These are phyloP conservation scores for Penicillium sp. DNA, from an alignment of 2,329 filamentous ascomycete genomes.

Conservation along the genomic window DNA sequence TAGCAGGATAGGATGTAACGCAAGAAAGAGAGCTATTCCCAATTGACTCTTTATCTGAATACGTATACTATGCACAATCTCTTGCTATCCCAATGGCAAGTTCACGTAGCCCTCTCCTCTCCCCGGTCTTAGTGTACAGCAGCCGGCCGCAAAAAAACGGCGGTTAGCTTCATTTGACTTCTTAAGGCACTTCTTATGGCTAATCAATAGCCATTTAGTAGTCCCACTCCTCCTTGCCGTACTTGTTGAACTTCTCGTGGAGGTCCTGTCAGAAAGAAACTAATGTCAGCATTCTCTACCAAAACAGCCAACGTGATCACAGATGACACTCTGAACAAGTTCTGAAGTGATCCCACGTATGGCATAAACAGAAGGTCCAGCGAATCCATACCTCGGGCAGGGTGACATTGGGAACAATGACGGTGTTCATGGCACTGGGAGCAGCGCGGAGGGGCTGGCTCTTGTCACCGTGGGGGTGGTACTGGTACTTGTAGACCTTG, in stretches of 20 bases:
- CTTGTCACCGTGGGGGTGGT: constrained; percentile 81
- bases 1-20: background rate
- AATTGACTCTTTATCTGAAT: constrained; percentile 31
- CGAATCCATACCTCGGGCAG: constrained; percentile 69
- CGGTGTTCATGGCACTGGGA: constrained; percentile 90
- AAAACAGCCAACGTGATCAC: background rate
- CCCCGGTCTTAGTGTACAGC: constrained; percentile 33
- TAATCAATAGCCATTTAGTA: constrained; percentile 28
- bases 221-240: constrained; percentile 87
- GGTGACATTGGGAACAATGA: constrained; percentile 89
- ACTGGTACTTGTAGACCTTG: constrained; percentile 70
- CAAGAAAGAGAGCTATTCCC: constrained; percentile 28
- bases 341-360: background rate
- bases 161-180: constrained; percentile 16
- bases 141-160: constrained; percentile 18
- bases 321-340: background rate
- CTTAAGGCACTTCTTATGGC: constrained; percentile 8
- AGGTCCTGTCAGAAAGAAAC: constrained; percentile 58
- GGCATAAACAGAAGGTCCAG: background rate
- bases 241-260: constrained; percentile 99
- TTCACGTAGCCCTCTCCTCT: constrained; percentile 23
- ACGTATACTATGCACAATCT: constrained; percentile 35
- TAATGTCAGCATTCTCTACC: constrained; percentile 7
- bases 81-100: constrained; percentile 24
- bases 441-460: constrained; percentile 76